Evolutionary conservation across 2,329 filamentous ascomycete species (phyloP).

Genomic region (Penicillium sp.): DNA sequence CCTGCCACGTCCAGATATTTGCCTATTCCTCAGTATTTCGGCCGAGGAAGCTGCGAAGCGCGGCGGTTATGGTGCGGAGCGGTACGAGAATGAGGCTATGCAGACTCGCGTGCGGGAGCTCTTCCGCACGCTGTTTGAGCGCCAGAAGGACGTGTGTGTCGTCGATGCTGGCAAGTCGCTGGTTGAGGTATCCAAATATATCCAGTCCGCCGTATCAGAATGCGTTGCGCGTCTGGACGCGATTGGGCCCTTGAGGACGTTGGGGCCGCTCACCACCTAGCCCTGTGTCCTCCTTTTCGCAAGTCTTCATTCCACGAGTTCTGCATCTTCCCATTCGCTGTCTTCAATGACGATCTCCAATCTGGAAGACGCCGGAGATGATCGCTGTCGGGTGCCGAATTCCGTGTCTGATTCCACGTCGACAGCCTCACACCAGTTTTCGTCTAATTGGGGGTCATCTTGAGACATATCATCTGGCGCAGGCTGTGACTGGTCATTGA

Average conservation of each 20-base stretch:
- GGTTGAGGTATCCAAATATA: slow-evolving; percentile 51
- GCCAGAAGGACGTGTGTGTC: slow-evolving; percentile 50
- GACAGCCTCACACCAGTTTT: slow-evolving; percentile 35
- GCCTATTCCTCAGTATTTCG: slow-evolving; percentile 81
- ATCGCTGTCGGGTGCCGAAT: slow-evolving; percentile 8
- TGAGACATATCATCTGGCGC: slow-evolving; percentile 6
- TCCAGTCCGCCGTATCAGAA: slow-evolving; percentile 29
- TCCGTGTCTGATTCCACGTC: slow-evolving; percentile 31
- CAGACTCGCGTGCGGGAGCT: slow-evolving; percentile 74
- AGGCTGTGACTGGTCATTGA: not conserved
- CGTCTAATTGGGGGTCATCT: slow-evolving; percentile 29
- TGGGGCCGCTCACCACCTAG: slow-evolving; percentile 31
- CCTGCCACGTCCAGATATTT: slow-evolving; percentile 80
- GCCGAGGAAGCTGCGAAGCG: slow-evolving; percentile 69
- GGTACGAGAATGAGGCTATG: slow-evolving; percentile 83
- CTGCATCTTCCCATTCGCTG: slow-evolving; percentile 54
- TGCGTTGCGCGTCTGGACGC: slow-evolving; percentile 33
- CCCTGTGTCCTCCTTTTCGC: not conserved
- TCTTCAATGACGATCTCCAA: slow-evolving; percentile 52
- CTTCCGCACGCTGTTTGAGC: slow-evolving; percentile 58
- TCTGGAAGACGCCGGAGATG: slow-evolving; percentile 14
- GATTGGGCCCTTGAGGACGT: slow-evolving; percentile 35
- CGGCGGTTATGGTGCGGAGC: slow-evolving; percentile 84
- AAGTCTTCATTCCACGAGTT: slow-evolving; percentile 39
- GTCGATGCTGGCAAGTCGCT: slow-evolving; percentile 56